phyloP scores from a whole-genome alignment of 768 basidiomycete genomes.

The Leccinellum albellum region DNA sequence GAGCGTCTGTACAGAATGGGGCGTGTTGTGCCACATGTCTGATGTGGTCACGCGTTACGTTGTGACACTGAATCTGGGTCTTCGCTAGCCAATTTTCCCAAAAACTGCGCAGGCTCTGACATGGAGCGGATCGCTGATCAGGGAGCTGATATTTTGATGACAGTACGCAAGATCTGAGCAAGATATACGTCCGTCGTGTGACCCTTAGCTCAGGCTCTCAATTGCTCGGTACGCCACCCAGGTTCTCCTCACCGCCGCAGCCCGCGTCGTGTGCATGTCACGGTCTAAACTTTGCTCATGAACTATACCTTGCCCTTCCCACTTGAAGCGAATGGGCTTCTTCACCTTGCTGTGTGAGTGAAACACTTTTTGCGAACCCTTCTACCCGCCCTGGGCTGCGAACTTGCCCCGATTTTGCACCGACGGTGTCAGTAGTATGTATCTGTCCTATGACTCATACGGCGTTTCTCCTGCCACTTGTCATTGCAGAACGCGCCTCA shows the following conservation, averaged over 20 bases:
- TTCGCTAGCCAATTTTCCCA: constrained; percentile 12
- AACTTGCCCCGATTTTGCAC: constrained; percentile 12
- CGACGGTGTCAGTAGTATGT: constrained; percentile 9
- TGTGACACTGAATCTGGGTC: constrained; percentile 14
- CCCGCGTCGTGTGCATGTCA: background rate
- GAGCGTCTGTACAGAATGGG: background rate
- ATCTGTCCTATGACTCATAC: constrained; percentile 11
- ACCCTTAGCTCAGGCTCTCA: background rate
- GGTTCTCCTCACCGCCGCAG: background rate
- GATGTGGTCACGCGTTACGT: constrained; percentile 14
- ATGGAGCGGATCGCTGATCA: constrained; percentile 12
- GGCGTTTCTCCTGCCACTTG: constrained; percentile 8
- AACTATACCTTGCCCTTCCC: constrained; percentile 5
- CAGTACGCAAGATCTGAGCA: constrained; percentile 15
- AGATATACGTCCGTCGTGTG: background rate
- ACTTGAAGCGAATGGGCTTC: background rate
- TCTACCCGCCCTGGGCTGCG: constrained; percentile 3
- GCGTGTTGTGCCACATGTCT: background rate
- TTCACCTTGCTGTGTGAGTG: background rate
- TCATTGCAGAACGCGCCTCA: background rate
- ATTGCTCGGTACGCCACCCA: constrained; percentile 8
- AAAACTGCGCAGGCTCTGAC: constrained; percentile 1
- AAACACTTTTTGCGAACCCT: constrained; percentile 2
- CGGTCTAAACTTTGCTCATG: background rate
- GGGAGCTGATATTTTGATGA: constrained; percentile 7